A percentile compares a stretch with the other conserved stretches of the same genome.
Conservation (phyloP, 495 filamentous ascomycete genomes). For the Amphirosellinia nigrospora region DNA sequence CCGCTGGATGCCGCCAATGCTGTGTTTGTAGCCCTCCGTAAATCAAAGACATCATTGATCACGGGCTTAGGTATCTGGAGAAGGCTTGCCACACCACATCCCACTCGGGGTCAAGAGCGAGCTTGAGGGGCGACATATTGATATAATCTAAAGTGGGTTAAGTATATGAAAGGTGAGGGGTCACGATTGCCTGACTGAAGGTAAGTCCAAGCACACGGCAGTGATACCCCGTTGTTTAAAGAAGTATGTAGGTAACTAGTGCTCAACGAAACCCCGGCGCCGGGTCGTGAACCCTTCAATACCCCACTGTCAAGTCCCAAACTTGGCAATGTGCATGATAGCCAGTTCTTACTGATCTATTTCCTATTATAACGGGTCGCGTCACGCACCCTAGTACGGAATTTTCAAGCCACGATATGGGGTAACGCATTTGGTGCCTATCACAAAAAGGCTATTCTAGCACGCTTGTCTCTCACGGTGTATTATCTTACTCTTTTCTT, state of each 20-base stretch:
- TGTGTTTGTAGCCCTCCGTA: conserved; percentile 17
- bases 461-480: neutral
- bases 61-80: conserved; percentile 17
- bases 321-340: neutral
- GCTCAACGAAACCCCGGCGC: neutral
- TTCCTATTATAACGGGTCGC: neutral
- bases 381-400: neutral
- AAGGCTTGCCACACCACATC: conserved; percentile 3
- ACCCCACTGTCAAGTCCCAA: neutral
- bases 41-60: conserved; percentile 6
- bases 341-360: neutral
- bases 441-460: too few relatives aligned
- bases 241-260: neutral
- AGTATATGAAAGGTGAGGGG: neutral
- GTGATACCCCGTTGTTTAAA: neutral
- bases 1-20: neutral
- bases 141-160: neutral
- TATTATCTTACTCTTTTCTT: too few relatives aligned
- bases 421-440: neutral
- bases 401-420: neutral
- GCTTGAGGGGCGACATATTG: conserved; percentile 25
- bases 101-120: conserved; percentile 34
- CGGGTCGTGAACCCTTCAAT: neutral
- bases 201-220: neutral
- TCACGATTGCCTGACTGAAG: neutral